phyloP scores from a whole-genome alignment of 2,329 filamentous ascomycete species.

The Nemania serpens region DNA sequence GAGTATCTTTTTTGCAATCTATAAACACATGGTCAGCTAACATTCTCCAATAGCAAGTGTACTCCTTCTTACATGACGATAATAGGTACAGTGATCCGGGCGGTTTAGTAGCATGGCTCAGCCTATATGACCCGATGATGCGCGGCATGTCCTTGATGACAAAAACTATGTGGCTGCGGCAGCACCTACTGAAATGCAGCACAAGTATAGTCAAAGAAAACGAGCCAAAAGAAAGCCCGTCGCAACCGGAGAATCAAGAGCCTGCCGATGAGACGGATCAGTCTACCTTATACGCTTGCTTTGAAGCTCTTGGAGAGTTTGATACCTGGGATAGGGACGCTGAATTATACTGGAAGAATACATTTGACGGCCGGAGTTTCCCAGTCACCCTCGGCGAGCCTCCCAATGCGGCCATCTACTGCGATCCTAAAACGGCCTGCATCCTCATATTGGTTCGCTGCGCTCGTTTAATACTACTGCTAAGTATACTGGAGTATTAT shows the following conservation, averaged over 20 bases:
- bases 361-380: conserved; percentile 17
- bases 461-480: conserved; percentile 21
- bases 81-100: conserved; percentile 26
- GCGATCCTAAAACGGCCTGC: conserved; percentile 26
- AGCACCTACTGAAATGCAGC: conserved; percentile 14
- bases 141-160: conserved; percentile 27
- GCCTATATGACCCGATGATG: conserved; percentile 24
- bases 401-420: conserved; percentile 2
- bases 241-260: neutral
- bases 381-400: conserved; percentile 24
- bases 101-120: conserved; percentile 16
- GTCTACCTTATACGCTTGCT: conserved; percentile 14
- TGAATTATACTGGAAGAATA: conserved; percentile 21
- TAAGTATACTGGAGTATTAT: conserved; percentile 29
- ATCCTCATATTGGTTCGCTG: conserved; percentile 26
- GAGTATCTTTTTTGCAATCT: too few species aligned
- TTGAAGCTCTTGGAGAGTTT: conserved; percentile 24
- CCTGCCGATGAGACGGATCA: conserved; percentile 10
- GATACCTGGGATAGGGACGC: conserved; percentile 25
- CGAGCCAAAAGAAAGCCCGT: too few species aligned
- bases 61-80: conserved; percentile 24
- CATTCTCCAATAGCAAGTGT: conserved; percentile 16
- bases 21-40: conserved; percentile 1
- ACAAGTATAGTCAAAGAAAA: neutral
- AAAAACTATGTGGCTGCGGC: conserved; percentile 13